These are phyloP conservation scores for Chenopodium suecicum DNA, from an alignment of 148 eudicot species.

Conservation along the genomic window DNA sequence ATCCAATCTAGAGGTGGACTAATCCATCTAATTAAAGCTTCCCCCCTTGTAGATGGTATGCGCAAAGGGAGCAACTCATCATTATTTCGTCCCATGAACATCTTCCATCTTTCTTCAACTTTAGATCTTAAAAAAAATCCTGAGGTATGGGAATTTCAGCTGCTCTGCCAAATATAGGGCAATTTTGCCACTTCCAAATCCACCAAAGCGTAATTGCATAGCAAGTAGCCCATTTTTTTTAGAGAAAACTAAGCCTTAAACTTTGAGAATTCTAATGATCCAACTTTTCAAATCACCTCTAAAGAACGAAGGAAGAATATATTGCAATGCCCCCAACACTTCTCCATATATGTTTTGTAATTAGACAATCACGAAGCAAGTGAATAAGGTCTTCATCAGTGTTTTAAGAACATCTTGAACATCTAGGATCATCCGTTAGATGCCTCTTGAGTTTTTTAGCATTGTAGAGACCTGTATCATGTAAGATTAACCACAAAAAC, in stretches of 20 bases:
- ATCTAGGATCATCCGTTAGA: not conserved
- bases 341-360: not conserved
- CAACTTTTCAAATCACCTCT: not conserved
- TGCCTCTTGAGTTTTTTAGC: not conserved
- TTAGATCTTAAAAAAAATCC: not conserved
- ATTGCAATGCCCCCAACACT: not conserved
- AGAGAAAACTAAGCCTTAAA: not conserved
- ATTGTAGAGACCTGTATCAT: not conserved
- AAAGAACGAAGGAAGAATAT: not conserved
- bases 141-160: not conserved
- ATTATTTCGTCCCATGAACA: not conserved
- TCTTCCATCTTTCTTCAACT: not conserved
- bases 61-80: too few species aligned
- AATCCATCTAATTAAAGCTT: not conserved
- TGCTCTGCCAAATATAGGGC: not conserved
- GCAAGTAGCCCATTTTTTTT: not conserved
- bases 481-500: not conserved
- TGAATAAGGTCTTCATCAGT: not conserved
- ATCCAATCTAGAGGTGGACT: not conserved
- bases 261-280: not conserved
- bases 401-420: not conserved
- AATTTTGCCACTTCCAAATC: not conserved
- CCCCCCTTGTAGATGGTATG: not conserved
- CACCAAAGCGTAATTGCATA: not conserved
- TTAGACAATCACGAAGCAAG: not conserved